phyloP scores from a whole-genome alignment of 164 flowering plant genomes.

The Aristolochia contorta region DNA sequence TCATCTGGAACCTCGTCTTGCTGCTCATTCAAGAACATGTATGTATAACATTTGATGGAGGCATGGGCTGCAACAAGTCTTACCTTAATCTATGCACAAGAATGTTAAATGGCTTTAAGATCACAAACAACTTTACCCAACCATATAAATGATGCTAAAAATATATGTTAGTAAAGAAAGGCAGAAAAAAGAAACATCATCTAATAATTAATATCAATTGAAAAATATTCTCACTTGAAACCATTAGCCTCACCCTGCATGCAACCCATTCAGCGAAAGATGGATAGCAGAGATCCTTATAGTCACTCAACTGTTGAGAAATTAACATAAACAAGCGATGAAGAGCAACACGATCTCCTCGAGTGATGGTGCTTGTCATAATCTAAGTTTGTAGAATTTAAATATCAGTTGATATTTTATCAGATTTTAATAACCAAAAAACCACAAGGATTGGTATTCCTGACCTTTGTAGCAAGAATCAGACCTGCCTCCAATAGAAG shows the following conservation, averaged over 20 bases:
- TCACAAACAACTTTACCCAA: background rate
- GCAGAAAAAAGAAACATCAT: background rate
- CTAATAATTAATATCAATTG: background rate
- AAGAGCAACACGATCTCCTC: constrained; percentile 80
- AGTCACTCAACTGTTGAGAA: constrained; percentile 77
- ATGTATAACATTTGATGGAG: constrained; percentile 82
- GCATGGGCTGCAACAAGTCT: constrained; percentile 96
- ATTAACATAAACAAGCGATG: constrained; percentile 80
- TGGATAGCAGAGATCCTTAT: constrained; percentile 83
- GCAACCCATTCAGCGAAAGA: constrained; percentile 99
- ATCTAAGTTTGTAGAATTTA: constrained; percentile 43
- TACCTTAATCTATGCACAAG: constrained; percentile 52
- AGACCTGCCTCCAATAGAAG: constrained; percentile 88
- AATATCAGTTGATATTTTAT: constrained; percentile 4
- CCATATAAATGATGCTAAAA: background rate
- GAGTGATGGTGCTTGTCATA: constrained; percentile 76
- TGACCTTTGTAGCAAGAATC: constrained; percentile 87
- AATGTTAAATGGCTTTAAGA: background rate
- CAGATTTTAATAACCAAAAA: background rate
- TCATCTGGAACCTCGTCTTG: constrained; percentile 49
- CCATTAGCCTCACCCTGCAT: constrained; percentile 53
- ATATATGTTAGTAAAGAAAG: background rate
- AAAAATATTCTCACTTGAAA: background rate
- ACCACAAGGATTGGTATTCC: background rate
- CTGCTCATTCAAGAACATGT: constrained; percentile 53